Base-by-base conservation (phyloP, 2,329 filamentous ascomycete species). In the Ceratocystis variospora region DNA sequence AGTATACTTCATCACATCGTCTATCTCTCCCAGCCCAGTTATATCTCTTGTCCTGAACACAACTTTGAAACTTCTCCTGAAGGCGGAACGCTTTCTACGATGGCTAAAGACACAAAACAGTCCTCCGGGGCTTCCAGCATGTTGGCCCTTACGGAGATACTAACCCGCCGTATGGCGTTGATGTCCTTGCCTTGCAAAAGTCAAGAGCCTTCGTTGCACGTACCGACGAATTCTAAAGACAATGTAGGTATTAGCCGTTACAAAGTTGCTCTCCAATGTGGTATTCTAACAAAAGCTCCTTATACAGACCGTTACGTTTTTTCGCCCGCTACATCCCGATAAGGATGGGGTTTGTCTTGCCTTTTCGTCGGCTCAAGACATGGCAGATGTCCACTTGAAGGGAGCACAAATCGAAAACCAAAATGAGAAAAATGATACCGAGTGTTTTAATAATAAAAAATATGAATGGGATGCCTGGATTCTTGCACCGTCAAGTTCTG, bases 391-490 rank as follows among this genome's bases (percentile, higher is more conserved):
- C 2, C 69, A 69, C 55, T 57, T 66, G 4, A 62, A 37, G 5
- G 68, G 68, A 1, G 66, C 66, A 0, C 44, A 62, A 5, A 66
- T 69, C 3, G 69, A 69, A 46, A 48, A 62, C 25, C 19, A 44
- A 8, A 69, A 69, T n/a, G 69, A 69, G 7, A 10, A 25, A n/a
- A 19, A 17, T 7, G 48, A 48, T 2, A 33, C 68, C 1, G 22
- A 66, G 12, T n/a, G 31, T 2, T 69, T 69, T 33, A 69, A 69
- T 45, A 64, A 63, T 17, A 17, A 28, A 3, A 15, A 44, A 2
- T 28, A 46, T n/a, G 25, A 37, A 2, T 66, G 64, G 46, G 3
- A 50, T 19, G 64, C 69, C 15, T 69, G 69, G 69, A 66, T 69
- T 17, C 31, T 69, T 4, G 44, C 53, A 0, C 68, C 69, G 12